phyloP scores from a whole-genome alignment of 495 filamentous ascomycete genomes.

The Bryoglossum gracile region DNA sequence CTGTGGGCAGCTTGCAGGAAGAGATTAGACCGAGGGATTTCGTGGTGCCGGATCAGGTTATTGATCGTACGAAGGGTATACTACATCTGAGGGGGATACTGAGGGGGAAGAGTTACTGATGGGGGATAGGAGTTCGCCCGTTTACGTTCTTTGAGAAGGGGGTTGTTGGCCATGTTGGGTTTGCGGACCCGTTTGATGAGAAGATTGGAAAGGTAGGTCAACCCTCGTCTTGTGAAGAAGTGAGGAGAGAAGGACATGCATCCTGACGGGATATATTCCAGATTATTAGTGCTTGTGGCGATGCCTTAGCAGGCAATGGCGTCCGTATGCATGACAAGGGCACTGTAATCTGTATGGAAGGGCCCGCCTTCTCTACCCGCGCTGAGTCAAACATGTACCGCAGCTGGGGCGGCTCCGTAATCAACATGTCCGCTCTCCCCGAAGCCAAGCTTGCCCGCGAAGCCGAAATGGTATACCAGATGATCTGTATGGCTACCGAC shows the following conservation, averaged over 20 bases:
- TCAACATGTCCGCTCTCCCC: slow-evolving; percentile 97
- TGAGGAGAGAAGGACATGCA: too few species aligned
- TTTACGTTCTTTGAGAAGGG: slow-evolving; percentile 96
- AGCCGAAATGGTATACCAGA: slow-evolving; percentile 93
- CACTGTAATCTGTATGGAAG: slow-evolving; percentile 90
- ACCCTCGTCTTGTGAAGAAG: not conserved
- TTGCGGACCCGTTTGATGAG: slow-evolving; percentile 90
- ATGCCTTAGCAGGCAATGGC: slow-evolving; percentile 69
- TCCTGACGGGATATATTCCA: too few species aligned
- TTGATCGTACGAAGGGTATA: slow-evolving; percentile 89
- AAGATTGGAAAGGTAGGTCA: slow-evolving; percentile 48
- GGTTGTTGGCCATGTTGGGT: slow-evolving; percentile 88
- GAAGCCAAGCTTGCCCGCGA: slow-evolving; percentile 94
- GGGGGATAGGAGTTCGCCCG: slow-evolving; percentile 47
- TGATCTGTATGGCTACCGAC: slow-evolving; percentile 99
- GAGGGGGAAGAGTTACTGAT: slow-evolving; percentile 1
- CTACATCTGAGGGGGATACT: not conserved
- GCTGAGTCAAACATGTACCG: slow-evolving; percentile 94
- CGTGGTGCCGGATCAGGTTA: slow-evolving; percentile 90
- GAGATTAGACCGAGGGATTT: slow-evolving; percentile 93
- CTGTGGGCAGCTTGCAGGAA: slow-evolving; percentile 88
- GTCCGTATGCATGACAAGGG: slow-evolving; percentile 72
- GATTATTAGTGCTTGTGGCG: slow-evolving; percentile 65
- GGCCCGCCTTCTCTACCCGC: slow-evolving; percentile 94
- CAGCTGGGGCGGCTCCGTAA: slow-evolving; percentile 78